These are phyloP conservation scores for Xylaria palmicola DNA, from an alignment of 495 filamentous ascomycete genomes.

Conservation along the genomic window DNA sequence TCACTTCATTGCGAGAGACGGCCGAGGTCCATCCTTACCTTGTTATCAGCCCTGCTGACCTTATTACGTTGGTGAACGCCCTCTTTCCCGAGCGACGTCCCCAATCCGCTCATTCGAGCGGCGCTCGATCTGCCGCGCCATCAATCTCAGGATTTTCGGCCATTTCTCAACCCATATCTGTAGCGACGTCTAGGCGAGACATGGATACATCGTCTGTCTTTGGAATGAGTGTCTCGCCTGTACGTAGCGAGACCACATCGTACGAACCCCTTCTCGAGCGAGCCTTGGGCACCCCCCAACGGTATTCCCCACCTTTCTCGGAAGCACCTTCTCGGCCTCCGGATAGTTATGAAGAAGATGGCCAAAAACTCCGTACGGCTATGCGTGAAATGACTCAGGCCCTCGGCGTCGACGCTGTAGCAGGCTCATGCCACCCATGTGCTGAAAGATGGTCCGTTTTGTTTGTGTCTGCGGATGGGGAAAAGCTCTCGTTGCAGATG, in stretches of 20 bases:
- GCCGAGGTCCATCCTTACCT: slow-evolving; percentile 70
- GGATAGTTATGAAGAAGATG: slow-evolving; percentile 54
- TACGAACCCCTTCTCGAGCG: slow-evolving; percentile 61
- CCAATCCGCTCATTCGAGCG: slow-evolving; percentile 50
- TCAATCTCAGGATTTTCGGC: slow-evolving; percentile 63
- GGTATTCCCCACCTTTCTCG: slow-evolving; percentile 43
- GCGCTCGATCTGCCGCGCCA: slow-evolving; percentile 62
- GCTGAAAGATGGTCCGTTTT: slow-evolving; percentile 73
- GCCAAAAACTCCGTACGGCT: slow-evolving; percentile 53
- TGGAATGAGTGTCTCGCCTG: slow-evolving; percentile 66
- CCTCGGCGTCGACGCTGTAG: slow-evolving; percentile 57
- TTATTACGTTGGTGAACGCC: slow-evolving; percentile 67
- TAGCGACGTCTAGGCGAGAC: slow-evolving; percentile 41
- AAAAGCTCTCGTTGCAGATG: slow-evolving; percentile 66
- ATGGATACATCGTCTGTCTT: slow-evolving; percentile 61
- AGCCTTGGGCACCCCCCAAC: slow-evolving; percentile 35
- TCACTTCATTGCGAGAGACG: slow-evolving; percentile 68
- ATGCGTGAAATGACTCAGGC: slow-evolving; percentile 65
- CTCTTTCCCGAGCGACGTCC: slow-evolving; percentile 66
- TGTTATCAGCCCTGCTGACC: slow-evolving; percentile 70
- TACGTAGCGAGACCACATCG: slow-evolving; percentile 65
- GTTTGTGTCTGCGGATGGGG: slow-evolving; percentile 71
- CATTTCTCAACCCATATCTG: slow-evolving; percentile 49
- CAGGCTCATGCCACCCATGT: slow-evolving; percentile 67
- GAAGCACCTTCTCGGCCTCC: slow-evolving; percentile 35